Evolutionary conservation across 768 basidiomycete species (phyloP).

Genomic region (Trametes coccinea): DNA sequence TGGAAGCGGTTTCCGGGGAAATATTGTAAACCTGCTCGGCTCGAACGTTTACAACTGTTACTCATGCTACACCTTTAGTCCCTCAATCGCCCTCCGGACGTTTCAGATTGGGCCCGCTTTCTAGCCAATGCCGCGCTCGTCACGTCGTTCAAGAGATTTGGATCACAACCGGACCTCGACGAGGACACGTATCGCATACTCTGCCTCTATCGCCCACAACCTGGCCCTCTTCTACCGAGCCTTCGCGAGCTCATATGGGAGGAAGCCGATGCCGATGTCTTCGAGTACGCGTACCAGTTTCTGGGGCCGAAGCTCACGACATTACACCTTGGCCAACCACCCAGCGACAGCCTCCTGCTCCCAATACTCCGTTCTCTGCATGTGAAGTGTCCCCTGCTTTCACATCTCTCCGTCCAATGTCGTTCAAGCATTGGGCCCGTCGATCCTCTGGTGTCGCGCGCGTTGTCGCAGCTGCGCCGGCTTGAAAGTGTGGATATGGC

Average conservation of each 20-base stretch:
- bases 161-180: slow-evolving; percentile 15
- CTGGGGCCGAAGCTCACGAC: slow-evolving; percentile 16
- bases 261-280: slow-evolving; percentile 22
- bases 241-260: slow-evolving; percentile 20
- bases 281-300: slow-evolving; percentile 20
- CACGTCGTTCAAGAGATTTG: slow-evolving; percentile 19
- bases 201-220: slow-evolving; percentile 16
- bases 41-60: not conserved
- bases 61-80: not conserved
- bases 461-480: slow-evolving; percentile 7
- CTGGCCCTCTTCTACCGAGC: slow-evolving; percentile 10
- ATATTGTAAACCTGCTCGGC: slow-evolving; percentile 9
- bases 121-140: slow-evolving; percentile 6
- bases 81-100: slow-evolving; percentile 12
- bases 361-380: slow-evolving; percentile 17
- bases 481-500: slow-evolving; percentile 17
- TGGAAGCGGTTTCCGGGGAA: not conserved
- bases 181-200: slow-evolving; percentile 17
- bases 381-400: slow-evolving; percentile 6
- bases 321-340: slow-evolving; percentile 19
- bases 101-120: slow-evolving; percentile 13
- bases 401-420: slow-evolving; percentile 18
- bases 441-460: slow-evolving; percentile 9
- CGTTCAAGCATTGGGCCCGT: slow-evolving; percentile 14
- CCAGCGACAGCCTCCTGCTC: slow-evolving; percentile 16